Evolutionary conservation across 2,329 filamentous ascomycete species (phyloP).

Genomic region (Coniochaeta ligniaria): DNA sequence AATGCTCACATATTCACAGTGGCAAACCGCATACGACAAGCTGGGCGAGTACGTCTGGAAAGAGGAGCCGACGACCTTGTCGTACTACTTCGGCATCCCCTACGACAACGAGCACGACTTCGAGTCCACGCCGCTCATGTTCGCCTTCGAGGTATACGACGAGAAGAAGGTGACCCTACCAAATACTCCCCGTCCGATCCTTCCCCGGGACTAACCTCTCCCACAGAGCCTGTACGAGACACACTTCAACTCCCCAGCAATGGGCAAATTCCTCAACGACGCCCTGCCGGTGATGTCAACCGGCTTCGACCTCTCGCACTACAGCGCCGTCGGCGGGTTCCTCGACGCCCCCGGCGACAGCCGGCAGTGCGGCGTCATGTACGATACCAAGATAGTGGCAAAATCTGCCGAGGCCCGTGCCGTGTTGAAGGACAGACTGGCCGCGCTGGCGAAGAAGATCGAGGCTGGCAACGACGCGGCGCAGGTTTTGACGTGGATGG

Average conservation of each 20-base stretch:
- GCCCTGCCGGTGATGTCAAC: conserved; percentile 21
- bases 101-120: conserved; percentile 22
- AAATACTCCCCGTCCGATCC: not conserved
- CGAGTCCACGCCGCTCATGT: conserved; percentile 21
- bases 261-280: conserved; percentile 19
- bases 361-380: conserved; percentile 19
- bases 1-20: conserved; percentile 15
- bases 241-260: conserved; percentile 21
- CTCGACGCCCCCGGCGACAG: conserved; percentile 16
- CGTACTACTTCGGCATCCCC: conserved; percentile 35
- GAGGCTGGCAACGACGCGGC: conserved; percentile 8
- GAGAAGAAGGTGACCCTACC: conserved; percentile 10
- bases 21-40: conserved; percentile 31
- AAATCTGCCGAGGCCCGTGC: conserved; percentile 8
- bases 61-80: conserved; percentile 26
- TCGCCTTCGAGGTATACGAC: conserved; percentile 26
- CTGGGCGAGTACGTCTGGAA: conserved; percentile 26
- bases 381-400: conserved; percentile 18
- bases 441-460: conserved; percentile 8
- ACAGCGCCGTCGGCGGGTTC: conserved; percentile 19
- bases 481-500: conserved; percentile 18
- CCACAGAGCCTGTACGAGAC: conserved; percentile 20
- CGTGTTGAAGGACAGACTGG: conserved; percentile 6
- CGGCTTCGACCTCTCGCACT: conserved; percentile 25
- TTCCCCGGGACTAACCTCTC: not conserved